Evolutionary conservation across 1,139 yeast genomes (phyloP).

Genomic region (Candida pseudoviswanathii): DNA sequence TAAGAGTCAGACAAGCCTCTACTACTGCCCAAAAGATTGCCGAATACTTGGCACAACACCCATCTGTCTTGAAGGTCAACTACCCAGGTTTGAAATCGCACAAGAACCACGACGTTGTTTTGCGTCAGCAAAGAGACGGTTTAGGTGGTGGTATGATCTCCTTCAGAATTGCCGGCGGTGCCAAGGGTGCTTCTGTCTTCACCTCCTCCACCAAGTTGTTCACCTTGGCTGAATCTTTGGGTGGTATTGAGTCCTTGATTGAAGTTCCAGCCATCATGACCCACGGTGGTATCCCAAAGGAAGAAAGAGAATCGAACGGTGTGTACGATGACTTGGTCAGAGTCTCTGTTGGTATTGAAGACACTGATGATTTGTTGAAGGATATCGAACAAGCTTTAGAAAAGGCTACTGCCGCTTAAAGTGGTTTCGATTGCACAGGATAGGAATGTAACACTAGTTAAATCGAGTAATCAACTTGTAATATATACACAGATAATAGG

Average conservation of each 20-base stretch:
- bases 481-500: conserved; percentile 2
- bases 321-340: conserved; percentile 82
- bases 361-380: conserved; percentile 71
- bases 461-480: background rate
- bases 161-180: conserved; percentile 83
- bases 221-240: conserved; percentile 87
- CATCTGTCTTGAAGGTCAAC: conserved; percentile 66
- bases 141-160: conserved; percentile 94
- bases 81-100: conserved; percentile 81
- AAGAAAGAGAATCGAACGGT: conserved; percentile 77
- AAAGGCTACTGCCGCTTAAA: conserved; percentile 12
- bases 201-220: conserved; percentile 75
- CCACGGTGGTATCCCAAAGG: conserved; percentile 88
- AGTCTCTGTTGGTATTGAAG: conserved; percentile 87
- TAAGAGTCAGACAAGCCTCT: conserved; percentile 75
- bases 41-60: conserved; percentile 54
- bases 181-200: conserved; percentile 72
- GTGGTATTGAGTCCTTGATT: conserved; percentile 84
- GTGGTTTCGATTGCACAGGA: background rate
- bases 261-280: conserved; percentile 95
- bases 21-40: conserved; percentile 71
- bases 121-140: conserved; percentile 78
- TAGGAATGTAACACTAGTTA: background rate
- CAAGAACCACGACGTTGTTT: conserved; percentile 62
- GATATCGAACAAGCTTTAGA: conserved; percentile 74